phyloP scores from a whole-genome alignment of 257 asterid species.

The Solanum neorickii region DNA sequence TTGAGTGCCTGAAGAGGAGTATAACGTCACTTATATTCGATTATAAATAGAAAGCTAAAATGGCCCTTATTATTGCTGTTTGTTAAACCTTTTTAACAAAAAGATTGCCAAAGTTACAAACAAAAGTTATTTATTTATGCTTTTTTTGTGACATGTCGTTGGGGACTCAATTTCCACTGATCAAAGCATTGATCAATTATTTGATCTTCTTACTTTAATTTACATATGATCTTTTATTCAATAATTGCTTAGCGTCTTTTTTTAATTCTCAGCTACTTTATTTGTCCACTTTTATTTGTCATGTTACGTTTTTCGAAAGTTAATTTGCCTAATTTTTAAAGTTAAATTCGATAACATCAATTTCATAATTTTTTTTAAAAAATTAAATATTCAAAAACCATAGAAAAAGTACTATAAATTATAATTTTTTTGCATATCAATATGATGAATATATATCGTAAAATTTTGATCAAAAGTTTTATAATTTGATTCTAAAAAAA shows the following conservation, averaged over 20 bases:
- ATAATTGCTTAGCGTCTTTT: background rate
- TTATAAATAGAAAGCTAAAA: background rate
- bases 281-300: too few relatives aligned
- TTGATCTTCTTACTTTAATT: background rate
- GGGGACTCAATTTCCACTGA: background rate
- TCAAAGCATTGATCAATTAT: background rate
- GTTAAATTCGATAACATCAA: too few relatives aligned
- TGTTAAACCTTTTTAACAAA: background rate
- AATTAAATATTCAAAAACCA: too few relatives aligned
- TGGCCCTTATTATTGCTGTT: background rate
- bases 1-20: background rate
- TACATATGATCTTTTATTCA: background rate
- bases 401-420: too few relatives aligned
- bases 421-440: too few relatives aligned
- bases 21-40: background rate
- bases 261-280: background rate
- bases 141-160: background rate
- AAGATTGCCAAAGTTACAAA: background rate
- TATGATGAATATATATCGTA: too few relatives aligned
- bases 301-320: too few relatives aligned
- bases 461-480: too few relatives aligned
- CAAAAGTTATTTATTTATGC: background rate
- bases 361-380: too few relatives aligned
- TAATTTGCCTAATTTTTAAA: rapidly evolving
- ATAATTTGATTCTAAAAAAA: too few relatives aligned